Evolutionary conservation across 257 asterid species (phyloP).

Genomic region (Solanum appendiculatum): DNA sequence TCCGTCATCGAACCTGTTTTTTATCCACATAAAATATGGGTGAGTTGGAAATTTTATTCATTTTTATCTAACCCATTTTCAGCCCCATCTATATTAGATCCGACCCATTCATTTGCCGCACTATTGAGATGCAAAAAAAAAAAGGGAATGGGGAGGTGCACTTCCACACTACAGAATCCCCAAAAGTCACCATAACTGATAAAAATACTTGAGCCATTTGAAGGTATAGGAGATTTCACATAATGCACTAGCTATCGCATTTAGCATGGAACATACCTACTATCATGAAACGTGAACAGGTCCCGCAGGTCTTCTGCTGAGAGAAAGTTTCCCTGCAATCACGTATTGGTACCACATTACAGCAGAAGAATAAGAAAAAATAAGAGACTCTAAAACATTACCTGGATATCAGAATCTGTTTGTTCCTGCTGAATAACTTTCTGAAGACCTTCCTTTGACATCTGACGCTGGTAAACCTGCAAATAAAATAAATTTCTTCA

Average conservation of each 20-base stretch:
- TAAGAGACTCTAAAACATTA: constrained; percentile 5
- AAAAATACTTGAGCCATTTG: neutral
- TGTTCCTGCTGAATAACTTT: constrained; percentile 85
- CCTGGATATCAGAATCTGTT: constrained; percentile 53
- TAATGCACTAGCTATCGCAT: neutral
- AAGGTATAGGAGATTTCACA: neutral
- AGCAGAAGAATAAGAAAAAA: neutral
- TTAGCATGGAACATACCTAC: constrained; percentile 39
- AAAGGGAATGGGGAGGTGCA: neutral
- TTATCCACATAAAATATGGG: neutral
- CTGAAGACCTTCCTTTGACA: constrained; percentile 99
- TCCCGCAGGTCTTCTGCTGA: constrained; percentile 93
- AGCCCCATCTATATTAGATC: neutral
- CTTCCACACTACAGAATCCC: neutral
- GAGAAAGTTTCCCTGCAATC: constrained; percentile 67
- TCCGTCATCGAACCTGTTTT: neutral
- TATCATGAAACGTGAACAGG: constrained; percentile 73
- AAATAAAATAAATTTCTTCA: neutral
- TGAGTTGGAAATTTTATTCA: neutral
- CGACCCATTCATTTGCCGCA: neutral
- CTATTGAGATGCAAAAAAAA: neutral
- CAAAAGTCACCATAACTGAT: neutral
- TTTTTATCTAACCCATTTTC: neutral
- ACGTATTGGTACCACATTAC: constrained; percentile 4
- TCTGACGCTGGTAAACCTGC: constrained; percentile 98